These are phyloP conservation scores for Solanum acaule DNA, from an alignment of 257 asterid species.

Conservation along the genomic window DNA sequence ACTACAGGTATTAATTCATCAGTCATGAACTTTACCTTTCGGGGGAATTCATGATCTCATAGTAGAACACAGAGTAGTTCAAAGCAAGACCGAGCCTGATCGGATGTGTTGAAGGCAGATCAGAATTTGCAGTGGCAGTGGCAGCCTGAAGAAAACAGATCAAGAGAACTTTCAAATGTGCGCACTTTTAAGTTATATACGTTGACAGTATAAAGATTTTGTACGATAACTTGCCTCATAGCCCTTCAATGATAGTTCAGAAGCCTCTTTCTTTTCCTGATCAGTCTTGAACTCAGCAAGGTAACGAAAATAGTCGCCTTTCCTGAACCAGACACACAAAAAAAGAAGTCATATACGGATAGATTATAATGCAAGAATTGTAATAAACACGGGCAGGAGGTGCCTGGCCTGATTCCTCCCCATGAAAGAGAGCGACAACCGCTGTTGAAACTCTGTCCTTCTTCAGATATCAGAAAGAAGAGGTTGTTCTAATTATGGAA, in stretches of 20 bases:
- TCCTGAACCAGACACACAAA: slow-evolving; percentile 25
- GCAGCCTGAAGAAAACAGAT: slow-evolving; percentile 46
- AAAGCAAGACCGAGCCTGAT: slow-evolving; percentile 81
- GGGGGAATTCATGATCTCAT: slow-evolving; percentile 81
- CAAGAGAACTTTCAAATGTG: neutral
- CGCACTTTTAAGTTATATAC: neutral
- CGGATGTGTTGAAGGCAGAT: slow-evolving; percentile 90
- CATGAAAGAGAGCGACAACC: neutral
- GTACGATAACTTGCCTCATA: slow-evolving; percentile 47
- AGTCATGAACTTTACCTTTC: slow-evolving; percentile 41
- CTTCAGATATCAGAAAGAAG: neutral
- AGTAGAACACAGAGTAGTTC: slow-evolving; percentile 81
- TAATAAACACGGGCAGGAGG: neutral
- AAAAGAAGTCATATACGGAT: neutral
- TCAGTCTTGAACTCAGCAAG: slow-evolving; percentile 83
- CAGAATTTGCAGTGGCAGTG: slow-evolving; percentile 49
- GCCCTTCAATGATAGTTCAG: slow-evolving; percentile 72
- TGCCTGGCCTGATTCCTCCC: neutral
- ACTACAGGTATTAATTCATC: neutral
- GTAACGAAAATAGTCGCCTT: slow-evolving; percentile 77
- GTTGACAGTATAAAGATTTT: neutral
- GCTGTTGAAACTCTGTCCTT: neutral
- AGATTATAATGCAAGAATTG: neutral
- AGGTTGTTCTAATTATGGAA: neutral
- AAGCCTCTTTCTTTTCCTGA: slow-evolving; percentile 69